Evolutionary conservation across 306 rosid genomes (phyloP).

Genomic region (Ormosia semicastrata): DNA sequence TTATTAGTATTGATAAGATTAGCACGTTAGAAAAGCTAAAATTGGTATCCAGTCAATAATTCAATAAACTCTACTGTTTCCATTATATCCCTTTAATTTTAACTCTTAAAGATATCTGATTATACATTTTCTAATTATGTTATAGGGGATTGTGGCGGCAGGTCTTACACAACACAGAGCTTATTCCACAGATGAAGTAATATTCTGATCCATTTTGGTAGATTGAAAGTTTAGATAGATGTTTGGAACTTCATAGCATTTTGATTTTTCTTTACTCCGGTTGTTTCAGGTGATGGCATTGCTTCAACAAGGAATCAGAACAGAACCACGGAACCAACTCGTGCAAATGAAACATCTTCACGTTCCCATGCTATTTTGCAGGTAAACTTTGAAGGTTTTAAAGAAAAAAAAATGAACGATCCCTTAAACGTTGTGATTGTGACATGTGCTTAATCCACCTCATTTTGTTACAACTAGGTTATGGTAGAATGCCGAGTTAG

Average conservation of each 20-base stretch:
- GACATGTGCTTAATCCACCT: neutral
- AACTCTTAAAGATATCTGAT: conserved; percentile 7
- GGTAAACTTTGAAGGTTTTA: conserved; percentile 37
- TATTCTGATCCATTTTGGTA: conserved; percentile 8
- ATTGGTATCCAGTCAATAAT: neutral
- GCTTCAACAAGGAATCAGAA: conserved; percentile 91
- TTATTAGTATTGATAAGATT: too few species aligned
- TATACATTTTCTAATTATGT: conserved; percentile 11
- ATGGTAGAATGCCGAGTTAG: conserved; percentile 75
- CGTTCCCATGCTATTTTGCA: conserved; percentile 98
- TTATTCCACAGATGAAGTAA: conserved; percentile 92
- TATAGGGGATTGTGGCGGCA: conserved; percentile 89
- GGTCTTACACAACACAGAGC: conserved; percentile 96
- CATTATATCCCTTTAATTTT: neutral
- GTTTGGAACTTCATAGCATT: neutral
- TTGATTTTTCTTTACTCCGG: conserved; percentile 14
- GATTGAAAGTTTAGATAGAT: neutral
- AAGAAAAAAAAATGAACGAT: neutral
- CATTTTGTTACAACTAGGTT: conserved; percentile 52
- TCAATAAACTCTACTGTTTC: neutral
- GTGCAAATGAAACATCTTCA: conserved; percentile 90
- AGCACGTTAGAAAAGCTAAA: neutral
- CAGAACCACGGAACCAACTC: conserved; percentile 97
- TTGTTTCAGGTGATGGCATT: conserved; percentile 84
- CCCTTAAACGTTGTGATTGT: neutral